phyloP scores from a whole-genome alignment of 1,139 yeast species.

The Nakaseomyces nivariensis region DNA sequence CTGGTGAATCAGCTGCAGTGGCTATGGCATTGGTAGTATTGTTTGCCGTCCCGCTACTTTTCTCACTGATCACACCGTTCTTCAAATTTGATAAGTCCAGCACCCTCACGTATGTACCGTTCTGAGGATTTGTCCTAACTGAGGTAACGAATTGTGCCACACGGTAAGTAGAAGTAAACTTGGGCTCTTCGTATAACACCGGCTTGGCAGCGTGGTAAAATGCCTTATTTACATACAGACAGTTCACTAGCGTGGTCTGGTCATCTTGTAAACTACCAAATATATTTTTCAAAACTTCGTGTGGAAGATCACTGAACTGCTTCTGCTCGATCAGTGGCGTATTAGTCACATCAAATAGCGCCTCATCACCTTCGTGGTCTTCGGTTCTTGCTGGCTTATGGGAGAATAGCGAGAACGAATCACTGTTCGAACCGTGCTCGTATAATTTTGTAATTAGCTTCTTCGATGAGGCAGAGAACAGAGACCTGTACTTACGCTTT shows the following conservation, averaged over 20 bases:
- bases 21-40: background rate
- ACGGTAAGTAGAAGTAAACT: constrained; percentile 58
- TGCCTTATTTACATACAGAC: constrained; percentile 42
- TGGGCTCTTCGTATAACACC: constrained; percentile 44
- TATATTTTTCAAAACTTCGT: constrained; percentile 21
- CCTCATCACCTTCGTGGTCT: constrained; percentile 4
- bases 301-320: constrained; percentile 21
- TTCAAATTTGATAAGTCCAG: constrained; percentile 49
- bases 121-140: constrained; percentile 42
- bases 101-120: constrained; percentile 45
- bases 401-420: constrained; percentile 19
- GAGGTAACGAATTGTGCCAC: constrained; percentile 69
- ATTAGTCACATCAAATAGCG: constrained; percentile 6
- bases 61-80: constrained; percentile 32
- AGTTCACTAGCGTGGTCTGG: constrained; percentile 29
- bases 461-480: constrained; percentile 19
- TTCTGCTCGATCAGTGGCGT: constrained; percentile 4
- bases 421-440: constrained; percentile 14
- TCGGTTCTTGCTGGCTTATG: constrained; percentile 13
- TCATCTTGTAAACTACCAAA: constrained; percentile 21
- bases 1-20: background rate
- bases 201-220: constrained; percentile 47
- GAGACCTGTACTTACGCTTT: constrained; percentile 20
- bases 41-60: background rate
- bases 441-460: constrained; percentile 17